Conservation (phyloP, 1,284 basidiomycete species). For the Apiotrichum akiyoshidainum region DNA sequence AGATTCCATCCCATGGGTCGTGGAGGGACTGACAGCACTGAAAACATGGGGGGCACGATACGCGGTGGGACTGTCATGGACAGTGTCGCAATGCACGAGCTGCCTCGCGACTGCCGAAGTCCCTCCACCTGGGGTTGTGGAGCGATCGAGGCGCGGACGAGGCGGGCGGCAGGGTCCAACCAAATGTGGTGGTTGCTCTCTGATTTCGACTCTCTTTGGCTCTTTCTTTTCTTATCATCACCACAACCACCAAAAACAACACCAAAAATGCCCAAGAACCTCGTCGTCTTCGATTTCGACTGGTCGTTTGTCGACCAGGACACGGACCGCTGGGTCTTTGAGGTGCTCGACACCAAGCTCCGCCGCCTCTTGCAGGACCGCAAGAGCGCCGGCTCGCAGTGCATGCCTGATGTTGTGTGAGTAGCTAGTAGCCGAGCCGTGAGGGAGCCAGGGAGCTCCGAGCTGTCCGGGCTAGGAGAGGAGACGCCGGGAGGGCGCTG, state of each 20-base stretch:
- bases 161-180: too few species aligned
- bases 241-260: not conserved
- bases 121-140: too few species aligned
- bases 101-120: too few species aligned
- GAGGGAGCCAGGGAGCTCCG: not conserved
- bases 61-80: too few species aligned
- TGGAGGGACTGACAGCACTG: too few species aligned
- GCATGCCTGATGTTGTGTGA: slow-evolving; percentile 88
- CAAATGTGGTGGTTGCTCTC: too few species aligned
- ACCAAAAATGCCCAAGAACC: slow-evolving; percentile 57
- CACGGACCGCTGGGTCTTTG: slow-evolving; percentile 93
- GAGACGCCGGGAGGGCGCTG: not conserved
- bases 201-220: not conserved
- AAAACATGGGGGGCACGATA: too few species aligned
- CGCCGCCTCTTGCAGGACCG: slow-evolving; percentile 76
- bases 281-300: slow-evolving; percentile 96
- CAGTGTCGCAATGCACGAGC: too few species aligned
- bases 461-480: not conserved
- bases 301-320: slow-evolving; percentile 90
- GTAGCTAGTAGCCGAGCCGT: slow-evolving; percentile 30
- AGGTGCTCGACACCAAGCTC: slow-evolving; percentile 80
- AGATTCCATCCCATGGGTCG: too few species aligned
- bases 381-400: slow-evolving; percentile 63
- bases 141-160: too few species aligned
- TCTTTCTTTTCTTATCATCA: not conserved